phyloP scores from a whole-genome alignment of 108 stramenopile species.

The Fragilaria radians region DNA sequence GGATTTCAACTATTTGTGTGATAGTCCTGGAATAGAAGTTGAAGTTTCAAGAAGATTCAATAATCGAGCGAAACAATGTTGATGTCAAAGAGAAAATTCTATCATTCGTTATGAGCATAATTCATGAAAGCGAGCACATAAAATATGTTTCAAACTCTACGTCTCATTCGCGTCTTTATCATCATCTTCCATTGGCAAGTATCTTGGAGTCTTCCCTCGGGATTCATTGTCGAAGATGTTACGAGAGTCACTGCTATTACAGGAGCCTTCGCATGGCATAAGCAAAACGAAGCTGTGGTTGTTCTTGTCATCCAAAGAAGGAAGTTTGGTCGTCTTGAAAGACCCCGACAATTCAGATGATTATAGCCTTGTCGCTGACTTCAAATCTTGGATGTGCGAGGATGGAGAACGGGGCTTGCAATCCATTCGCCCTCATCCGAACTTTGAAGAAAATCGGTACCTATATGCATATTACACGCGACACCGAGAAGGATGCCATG shows the following conservation, averaged over 20 bases:
- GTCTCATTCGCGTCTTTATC: too few relatives aligned
- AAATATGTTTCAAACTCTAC: too few relatives aligned
- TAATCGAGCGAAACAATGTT: too few relatives aligned
- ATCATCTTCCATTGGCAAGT: too few relatives aligned
- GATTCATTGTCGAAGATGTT: conserved; percentile 19
- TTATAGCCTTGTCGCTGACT: not conserved
- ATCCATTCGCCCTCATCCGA: conserved; percentile 11
- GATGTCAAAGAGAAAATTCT: too few relatives aligned
- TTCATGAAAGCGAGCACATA: too few relatives aligned
- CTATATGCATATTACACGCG: conserved; percentile 18
- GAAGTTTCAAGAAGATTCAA: too few relatives aligned
- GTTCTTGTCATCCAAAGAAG: conserved; percentile 7
- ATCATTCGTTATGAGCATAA: too few relatives aligned
- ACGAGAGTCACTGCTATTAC: conserved; percentile 6
- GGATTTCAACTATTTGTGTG: too few relatives aligned
- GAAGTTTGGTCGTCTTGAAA: conserved; percentile 2
- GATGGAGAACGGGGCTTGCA: conserved; percentile 25
- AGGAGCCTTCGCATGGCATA: conserved; percentile 13
- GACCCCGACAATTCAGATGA: conserved; percentile 14
- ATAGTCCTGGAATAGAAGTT: too few relatives aligned
- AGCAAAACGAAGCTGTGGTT: conserved; percentile 5
- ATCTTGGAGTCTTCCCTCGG: too few relatives aligned
- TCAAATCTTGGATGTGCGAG: conserved; percentile 6
- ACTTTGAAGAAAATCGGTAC: conserved; percentile 14
- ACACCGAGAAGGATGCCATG: conserved; percentile 6